A percentile compares a stretch with the other conserved stretches of the same genome.
These are phyloP conservation scores for Suillus plorans DNA, from an alignment of 768 basidiomycete genomes.

Conservation along the genomic window DNA sequence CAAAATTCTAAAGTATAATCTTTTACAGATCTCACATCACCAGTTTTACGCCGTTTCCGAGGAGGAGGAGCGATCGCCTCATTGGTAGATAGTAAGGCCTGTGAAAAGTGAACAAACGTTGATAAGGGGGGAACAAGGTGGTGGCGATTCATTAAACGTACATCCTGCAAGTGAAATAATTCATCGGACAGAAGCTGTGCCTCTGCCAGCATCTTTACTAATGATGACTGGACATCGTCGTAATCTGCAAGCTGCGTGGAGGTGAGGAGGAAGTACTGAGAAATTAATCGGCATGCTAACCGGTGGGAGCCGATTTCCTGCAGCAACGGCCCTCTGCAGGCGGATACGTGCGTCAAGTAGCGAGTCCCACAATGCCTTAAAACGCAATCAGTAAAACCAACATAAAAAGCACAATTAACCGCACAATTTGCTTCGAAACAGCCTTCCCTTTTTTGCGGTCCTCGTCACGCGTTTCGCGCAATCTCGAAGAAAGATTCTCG, in stretches of 20 bases:
- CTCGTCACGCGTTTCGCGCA: constrained; percentile 61
- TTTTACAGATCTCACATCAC: constrained; percentile 16
- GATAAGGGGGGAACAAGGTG: constrained; percentile 9
- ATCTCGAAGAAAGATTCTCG: constrained; percentile 49
- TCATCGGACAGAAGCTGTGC: constrained; percentile 63
- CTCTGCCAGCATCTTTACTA: constrained; percentile 59
- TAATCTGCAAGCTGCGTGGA: constrained; percentile 30
- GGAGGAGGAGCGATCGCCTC: constrained; percentile 49
- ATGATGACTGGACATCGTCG: constrained; percentile 42
- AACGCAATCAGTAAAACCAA: constrained; percentile 10
- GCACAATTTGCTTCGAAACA: constrained; percentile 78
- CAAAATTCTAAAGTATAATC: constrained; percentile 32
- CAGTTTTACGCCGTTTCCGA: constrained; percentile 55
- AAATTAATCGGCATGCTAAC: constrained; percentile 39
- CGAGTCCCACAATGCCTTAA: constrained; percentile 79
- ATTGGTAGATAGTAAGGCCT: constrained; percentile 50
- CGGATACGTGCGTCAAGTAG: constrained; percentile 90
- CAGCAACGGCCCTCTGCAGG: constrained; percentile 74
- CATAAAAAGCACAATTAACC: constrained; percentile 24
- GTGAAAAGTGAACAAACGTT: constrained; percentile 14
- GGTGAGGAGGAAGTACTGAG: constrained; percentile 15
- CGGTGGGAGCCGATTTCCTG: constrained; percentile 64
- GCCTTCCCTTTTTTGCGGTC: constrained; percentile 84
- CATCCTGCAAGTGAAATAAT: constrained; percentile 68
- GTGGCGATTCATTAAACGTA: constrained; percentile 27